phyloP scores from a whole-genome alignment of 768 basidiomycete genomes.

The Tubosaeta sp. region DNA sequence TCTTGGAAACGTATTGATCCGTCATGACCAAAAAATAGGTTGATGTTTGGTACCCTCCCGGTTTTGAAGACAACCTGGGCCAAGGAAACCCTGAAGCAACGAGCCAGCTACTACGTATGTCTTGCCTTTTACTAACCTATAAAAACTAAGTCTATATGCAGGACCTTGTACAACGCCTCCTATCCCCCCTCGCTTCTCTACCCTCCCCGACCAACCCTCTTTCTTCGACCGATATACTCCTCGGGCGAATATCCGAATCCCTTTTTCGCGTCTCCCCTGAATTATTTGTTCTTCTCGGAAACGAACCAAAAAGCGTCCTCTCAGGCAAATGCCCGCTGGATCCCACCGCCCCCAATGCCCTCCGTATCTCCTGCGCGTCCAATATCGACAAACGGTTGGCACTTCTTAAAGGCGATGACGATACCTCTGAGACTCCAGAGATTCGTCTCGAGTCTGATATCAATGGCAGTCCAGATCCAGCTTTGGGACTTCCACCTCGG shows the following conservation, averaged over 20 bases:
- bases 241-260: slow-evolving; percentile 51
- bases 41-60: slow-evolving; percentile 63
- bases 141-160: slow-evolving; percentile 27
- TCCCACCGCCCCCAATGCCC: slow-evolving; percentile 39
- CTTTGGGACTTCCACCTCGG: slow-evolving; percentile 20
- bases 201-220: slow-evolving; percentile 40
- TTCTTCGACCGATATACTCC: slow-evolving; percentile 40
- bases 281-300: slow-evolving; percentile 47
- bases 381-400: slow-evolving; percentile 53
- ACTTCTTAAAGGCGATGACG: slow-evolving; percentile 34
- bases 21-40: slow-evolving; percentile 30
- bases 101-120: slow-evolving; percentile 71
- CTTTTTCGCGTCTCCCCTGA: slow-evolving; percentile 50
- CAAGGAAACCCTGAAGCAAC: slow-evolving; percentile 52
- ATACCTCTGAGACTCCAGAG: slow-evolving; percentile 32
- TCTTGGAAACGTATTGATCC: background rate
- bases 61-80: slow-evolving; percentile 54
- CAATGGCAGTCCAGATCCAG: slow-evolving; percentile 2
- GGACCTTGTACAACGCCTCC: slow-evolving; percentile 66
- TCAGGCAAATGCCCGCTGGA: slow-evolving; percentile 47
- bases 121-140: background rate
- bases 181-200: slow-evolving; percentile 48
- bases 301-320: slow-evolving; percentile 43
- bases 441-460: slow-evolving; percentile 35
- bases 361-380: slow-evolving; percentile 45